Percentiles rank a stretch among this genome's conserved stretches.
Conservation (phyloP, 176 grass and related monocot genomes). For the Puccinellia tenuiflora region DNA sequence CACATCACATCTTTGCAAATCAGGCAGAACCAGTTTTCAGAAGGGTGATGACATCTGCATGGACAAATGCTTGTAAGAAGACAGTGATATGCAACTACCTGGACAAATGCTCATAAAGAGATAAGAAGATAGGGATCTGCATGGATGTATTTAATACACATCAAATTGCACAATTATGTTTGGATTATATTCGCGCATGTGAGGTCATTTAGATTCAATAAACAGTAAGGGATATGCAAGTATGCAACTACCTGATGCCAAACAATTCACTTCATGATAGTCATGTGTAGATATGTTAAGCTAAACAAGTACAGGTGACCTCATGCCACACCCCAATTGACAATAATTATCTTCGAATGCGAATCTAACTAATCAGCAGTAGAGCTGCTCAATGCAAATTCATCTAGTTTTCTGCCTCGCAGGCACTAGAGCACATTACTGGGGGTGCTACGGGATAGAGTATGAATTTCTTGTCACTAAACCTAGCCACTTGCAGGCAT, state of each 20-base stretch:
- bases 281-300: background rate
- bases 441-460: background rate
- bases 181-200: background rate
- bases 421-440: background rate
- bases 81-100: no score
- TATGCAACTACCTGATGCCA: background rate
- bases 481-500: background rate
- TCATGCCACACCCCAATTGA: background rate
- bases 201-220: background rate
- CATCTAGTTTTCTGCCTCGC: background rate
- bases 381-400: background rate
- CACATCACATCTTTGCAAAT: slow-evolving; percentile 94
- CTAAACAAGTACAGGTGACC: background rate
- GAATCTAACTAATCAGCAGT: background rate
- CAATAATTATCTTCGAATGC: background rate
- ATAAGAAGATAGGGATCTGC: background rate
- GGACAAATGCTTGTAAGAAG: slow-evolving; percentile 5
- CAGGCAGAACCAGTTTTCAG: slow-evolving; percentile 91
- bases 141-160: background rate
- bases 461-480: background rate
- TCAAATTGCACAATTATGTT: background rate
- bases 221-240: background rate
- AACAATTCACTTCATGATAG: background rate
- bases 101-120: no score
- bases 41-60: slow-evolving; percentile 74